Conservation (phyloP, 1,284 basidiomycete genomes). For the Tilletia caries region DNA sequence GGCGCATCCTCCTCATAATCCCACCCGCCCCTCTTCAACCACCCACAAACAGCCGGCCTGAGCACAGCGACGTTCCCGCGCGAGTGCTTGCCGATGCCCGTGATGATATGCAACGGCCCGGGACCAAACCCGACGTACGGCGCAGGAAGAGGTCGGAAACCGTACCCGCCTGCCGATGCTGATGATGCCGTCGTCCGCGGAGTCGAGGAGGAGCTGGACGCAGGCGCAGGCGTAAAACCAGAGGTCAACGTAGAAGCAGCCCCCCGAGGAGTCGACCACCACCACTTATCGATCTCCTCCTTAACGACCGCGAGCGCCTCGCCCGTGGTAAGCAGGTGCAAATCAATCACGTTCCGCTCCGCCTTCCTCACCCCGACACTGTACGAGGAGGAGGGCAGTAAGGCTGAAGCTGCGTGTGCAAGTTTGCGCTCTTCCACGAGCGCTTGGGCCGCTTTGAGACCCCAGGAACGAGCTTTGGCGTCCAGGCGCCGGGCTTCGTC, state of each 20-base stretch:
- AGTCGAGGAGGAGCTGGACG: too few species aligned
- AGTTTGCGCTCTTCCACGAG: constrained; percentile 45
- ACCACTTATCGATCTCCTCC: constrained; percentile 48
- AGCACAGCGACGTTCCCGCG: constrained; percentile 49
- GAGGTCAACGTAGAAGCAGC: background rate
- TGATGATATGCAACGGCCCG: constrained; percentile 50
- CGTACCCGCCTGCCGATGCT: background rate
- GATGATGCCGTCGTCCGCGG: too few species aligned
- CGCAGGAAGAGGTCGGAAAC: background rate
- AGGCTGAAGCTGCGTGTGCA: constrained; percentile 15
- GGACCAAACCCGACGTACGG: constrained; percentile 11
- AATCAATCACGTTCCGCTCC: constrained; percentile 41
- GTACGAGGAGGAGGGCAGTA: background rate
- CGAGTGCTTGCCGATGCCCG: constrained; percentile 53
- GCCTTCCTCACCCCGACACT: background rate
- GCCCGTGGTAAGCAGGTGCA: constrained; percentile 53
- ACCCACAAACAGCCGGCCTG: constrained; percentile 48
- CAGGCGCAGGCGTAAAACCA: background rate
- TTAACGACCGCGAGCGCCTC: constrained; percentile 52
- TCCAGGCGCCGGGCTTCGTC: constrained; percentile 52
- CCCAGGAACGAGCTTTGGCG: constrained; percentile 50
- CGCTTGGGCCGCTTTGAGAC: constrained; percentile 46
- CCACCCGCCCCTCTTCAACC: constrained; percentile 52
- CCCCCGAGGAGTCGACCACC: constrained; percentile 23
- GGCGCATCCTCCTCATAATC: constrained; percentile 33